phyloP scores from a whole-genome alignment of 2,329 filamentous ascomycete species.

The Fusarium scirpi region DNA sequence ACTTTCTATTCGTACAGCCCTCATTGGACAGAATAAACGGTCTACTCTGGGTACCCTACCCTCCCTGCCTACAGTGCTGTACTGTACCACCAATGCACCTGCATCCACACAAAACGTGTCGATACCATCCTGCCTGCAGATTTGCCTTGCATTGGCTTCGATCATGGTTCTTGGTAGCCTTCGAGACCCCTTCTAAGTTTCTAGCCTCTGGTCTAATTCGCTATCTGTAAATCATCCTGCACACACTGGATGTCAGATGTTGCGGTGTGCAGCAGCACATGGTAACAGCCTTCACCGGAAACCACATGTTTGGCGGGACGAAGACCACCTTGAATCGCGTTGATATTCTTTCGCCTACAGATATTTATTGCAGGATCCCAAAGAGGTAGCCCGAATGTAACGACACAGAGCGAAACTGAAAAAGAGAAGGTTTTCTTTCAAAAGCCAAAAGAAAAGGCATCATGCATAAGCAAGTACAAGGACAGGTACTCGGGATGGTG shows the following conservation, averaged over 20 bases:
- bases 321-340: background rate
- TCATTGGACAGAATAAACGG: conserved; percentile 3
- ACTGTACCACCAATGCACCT: background rate
- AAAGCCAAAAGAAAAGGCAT: background rate
- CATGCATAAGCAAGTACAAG: background rate
- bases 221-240: background rate
- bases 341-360: background rate
- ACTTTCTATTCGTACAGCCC: too few relatives aligned
- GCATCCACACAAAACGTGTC: conserved; percentile 27
- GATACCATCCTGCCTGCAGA: conserved; percentile 24
- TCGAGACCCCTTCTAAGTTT: conserved; percentile 35
- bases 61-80: background rate
- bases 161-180: conserved; percentile 20
- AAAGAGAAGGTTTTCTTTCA: background rate
- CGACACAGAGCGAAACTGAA: background rate
- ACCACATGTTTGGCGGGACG: background rate
- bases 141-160: conserved; percentile 35
- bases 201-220: conserved; percentile 22
- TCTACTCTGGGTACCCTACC: background rate
- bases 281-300: background rate
- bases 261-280: conserved; percentile 22
- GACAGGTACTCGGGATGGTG: background rate
- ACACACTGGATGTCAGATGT: background rate
- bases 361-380: background rate
- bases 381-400: background rate